Evolutionary conservation across 1,284 basidiomycete species (phyloP).

Genomic region (Phellopilus nigrolimitatus): DNA sequence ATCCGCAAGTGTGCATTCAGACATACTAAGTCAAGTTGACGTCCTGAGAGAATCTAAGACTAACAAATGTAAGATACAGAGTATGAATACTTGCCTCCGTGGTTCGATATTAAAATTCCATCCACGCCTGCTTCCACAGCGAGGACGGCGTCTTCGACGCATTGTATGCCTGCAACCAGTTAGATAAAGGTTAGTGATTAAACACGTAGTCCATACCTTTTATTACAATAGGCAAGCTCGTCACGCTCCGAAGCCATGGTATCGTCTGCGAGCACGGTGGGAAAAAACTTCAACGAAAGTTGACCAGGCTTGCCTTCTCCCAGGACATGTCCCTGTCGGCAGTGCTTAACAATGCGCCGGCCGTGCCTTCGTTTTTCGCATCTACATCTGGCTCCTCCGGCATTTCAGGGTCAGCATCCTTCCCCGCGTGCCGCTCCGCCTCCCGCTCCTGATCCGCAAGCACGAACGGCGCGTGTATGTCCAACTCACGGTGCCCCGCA

Average conservation of each 20-base stretch:
- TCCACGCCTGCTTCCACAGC: constrained; percentile 85
- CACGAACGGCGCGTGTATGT: constrained; percentile 61
- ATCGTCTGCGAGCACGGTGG: constrained; percentile 49
- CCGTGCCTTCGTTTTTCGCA: constrained; percentile 46
- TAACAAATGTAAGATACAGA: too few relatives aligned
- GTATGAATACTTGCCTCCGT: constrained; percentile 66
- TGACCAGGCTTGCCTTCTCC: constrained; percentile 51
- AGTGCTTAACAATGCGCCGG: constrained; percentile 56
- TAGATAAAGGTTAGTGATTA: constrained; percentile 1
- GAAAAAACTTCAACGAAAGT: constrained; percentile 6
- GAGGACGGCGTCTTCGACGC: constrained; percentile 81
- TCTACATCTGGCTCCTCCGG: constrained; percentile 35
- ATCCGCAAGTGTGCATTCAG: neutral
- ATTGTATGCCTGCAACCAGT: constrained; percentile 53
- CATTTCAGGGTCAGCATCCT: constrained; percentile 26
- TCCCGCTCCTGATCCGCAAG: constrained; percentile 53
- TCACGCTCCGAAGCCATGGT: constrained; percentile 72
- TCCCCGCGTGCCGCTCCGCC: constrained; percentile 23
- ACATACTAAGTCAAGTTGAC: constrained; percentile 79
- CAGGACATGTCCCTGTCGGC: constrained; percentile 72
- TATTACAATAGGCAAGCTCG: constrained; percentile 77
- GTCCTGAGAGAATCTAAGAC: too few relatives aligned
- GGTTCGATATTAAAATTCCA: constrained; percentile 88
- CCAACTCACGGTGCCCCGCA: constrained; percentile 81
- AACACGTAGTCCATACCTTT: constrained; percentile 49